Conservation (phyloP, 1,284 basidiomycete species). For the Athelia psychrophila region DNA sequence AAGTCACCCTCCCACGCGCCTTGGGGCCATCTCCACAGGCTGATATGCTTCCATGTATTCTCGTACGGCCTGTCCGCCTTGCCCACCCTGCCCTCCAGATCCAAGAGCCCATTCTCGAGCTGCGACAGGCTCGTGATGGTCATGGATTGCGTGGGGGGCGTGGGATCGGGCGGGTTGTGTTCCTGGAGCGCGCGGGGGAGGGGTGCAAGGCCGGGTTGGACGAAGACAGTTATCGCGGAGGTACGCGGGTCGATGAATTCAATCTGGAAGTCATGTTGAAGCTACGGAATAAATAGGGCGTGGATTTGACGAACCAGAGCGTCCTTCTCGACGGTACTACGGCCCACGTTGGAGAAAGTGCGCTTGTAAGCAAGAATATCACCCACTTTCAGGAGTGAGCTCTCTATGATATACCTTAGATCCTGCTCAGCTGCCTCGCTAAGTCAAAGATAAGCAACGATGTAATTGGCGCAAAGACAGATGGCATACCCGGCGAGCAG, state of each 20-base stretch:
- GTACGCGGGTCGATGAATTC: constrained; percentile 39
- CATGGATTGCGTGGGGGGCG: constrained; percentile 33
- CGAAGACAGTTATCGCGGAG: constrained; percentile 37
- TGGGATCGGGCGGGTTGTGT: constrained; percentile 23
- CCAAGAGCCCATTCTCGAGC: constrained; percentile 48
- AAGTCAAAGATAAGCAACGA: neutral
- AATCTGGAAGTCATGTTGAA: constrained; percentile 29
- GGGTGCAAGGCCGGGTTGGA: constrained; percentile 32
- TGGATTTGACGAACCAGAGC: constrained; percentile 36
- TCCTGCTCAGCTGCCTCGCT: constrained; percentile 40
- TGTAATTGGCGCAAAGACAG: neutral
- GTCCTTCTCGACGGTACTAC: constrained; percentile 51
- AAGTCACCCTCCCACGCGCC: constrained; percentile 14
- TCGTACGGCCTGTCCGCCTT: constrained; percentile 35
- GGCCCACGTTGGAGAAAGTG: constrained; percentile 33
- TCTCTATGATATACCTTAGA: constrained; percentile 40
- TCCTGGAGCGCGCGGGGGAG: constrained; percentile 37
- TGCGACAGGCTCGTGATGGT: constrained; percentile 40
- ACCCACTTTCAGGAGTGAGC: constrained; percentile 41
- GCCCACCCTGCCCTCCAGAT: constrained; percentile 45
- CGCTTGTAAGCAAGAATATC: constrained; percentile 53
- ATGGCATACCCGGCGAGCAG: constrained; percentile 22
- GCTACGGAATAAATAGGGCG: constrained; percentile 1
- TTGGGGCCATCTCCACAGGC: constrained; percentile 43
- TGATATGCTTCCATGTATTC: constrained; percentile 53